Base-by-base conservation (phyloP, 805 yeast genomes). In the Saturnispora dispora region DNA sequence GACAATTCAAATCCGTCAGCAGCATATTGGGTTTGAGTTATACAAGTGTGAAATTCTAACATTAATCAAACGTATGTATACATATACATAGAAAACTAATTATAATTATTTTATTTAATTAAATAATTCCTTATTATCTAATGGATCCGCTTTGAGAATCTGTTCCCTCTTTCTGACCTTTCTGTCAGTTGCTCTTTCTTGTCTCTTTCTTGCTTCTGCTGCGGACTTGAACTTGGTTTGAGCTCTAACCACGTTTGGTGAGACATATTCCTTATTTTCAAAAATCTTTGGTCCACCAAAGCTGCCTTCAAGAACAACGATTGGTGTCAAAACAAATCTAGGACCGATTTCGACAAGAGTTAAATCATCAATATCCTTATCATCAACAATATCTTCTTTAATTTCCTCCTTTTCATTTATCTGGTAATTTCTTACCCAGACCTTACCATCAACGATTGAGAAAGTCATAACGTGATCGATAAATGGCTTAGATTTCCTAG, bases 241-340 rank as follows among this genome's bases (percentile, higher is more conserved):
- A 11, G 99, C 88, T 74, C 99, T 85, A 39, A 85, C 91, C 54
- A 86, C 81, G 75, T 93, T 93, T 57, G 99, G 99, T 54, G 96
- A 87, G 46, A 93, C 96, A 69, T 87, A 93, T 70, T 91, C 93
- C 74, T 88, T 90, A 74, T 93, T 93, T 64, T 93, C 98, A 70
- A 88, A 93, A 58, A 93, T 89, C 76, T 90, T 88, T 57, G 98
- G 96, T 20, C 99, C 99, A 52, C 96, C 91, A 62, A 93, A 93
- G 1, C 97, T 88, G 46, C 99, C 99, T 72, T 93, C 98, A 57
- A 91, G 76, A 49, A 93, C 81, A 53, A 95, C 83, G 59, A 93
- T 90, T 56, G 85, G 82, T 3, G 98, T 91, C 73, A 93, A 76
- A 33, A 93, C 98, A 58, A 89, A 84, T 68, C 99, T 80, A 48